phyloP scores from a whole-genome alignment of 1,139 yeast species.

The Kluyveromyces marxianus region DNA sequence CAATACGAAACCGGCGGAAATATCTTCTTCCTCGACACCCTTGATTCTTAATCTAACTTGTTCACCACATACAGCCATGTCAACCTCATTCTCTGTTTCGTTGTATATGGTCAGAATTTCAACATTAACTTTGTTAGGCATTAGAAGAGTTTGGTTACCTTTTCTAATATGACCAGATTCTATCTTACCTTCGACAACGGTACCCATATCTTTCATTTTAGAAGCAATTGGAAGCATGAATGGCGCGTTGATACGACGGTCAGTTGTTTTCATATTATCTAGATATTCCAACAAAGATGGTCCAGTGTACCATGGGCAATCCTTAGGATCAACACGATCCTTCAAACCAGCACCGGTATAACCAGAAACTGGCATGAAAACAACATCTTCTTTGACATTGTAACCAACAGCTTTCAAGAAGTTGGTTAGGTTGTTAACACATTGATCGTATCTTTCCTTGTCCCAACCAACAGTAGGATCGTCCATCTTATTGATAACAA shows the following conservation, averaged over 20 bases:
- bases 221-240: conserved; percentile 95
- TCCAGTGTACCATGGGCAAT: conserved; percentile 90
- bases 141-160: conserved; percentile 65
- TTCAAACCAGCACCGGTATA: conserved; percentile 95
- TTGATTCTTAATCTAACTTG: conserved; percentile 89
- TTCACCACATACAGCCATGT: conserved; percentile 88
- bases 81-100: conserved; percentile 94
- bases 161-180: conserved; percentile 91
- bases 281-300: conserved; percentile 86
- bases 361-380: conserved; percentile 96
- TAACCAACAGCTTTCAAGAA: conserved; percentile 91
- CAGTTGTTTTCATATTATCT: conserved; percentile 71
- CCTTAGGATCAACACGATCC: conserved; percentile 63
- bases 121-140: conserved; percentile 83
- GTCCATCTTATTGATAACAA: conserved; percentile 97
- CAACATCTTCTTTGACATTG: conserved; percentile 68
- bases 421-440: conserved; percentile 69
- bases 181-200: conserved; percentile 94
- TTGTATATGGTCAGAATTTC: conserved; percentile 84
- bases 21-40: conserved; percentile 96
- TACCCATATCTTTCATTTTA: conserved; percentile 94
- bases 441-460: conserved; percentile 91
- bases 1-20: conserved; percentile 83
- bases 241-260: conserved; percentile 87
- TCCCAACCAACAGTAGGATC: conserved; percentile 97